Percentiles rank a stretch among this genome's conserved stretches.
Conservation (phyloP, 148 eudicot genomes). For the Camellia lanceoleosa region DNA sequence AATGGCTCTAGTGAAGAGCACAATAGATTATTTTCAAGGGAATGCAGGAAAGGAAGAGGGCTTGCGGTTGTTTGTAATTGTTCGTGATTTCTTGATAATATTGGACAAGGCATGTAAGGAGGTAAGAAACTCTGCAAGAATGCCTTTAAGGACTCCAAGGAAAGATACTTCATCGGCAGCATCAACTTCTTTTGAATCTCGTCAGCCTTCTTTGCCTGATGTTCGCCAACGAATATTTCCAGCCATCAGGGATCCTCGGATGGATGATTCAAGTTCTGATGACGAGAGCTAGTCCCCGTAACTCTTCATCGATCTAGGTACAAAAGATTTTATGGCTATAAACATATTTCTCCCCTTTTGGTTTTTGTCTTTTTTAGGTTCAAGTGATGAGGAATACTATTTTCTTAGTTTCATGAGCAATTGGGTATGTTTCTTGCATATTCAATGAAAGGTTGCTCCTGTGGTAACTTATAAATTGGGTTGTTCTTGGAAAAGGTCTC, state of each 20-base stretch:
- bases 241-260: constrained; percentile 39
- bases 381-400: not conserved
- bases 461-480: not conserved
- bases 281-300: constrained; percentile 29
- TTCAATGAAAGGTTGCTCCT: not conserved
- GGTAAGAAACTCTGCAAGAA: constrained; percentile 28
- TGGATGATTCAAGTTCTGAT: constrained; percentile 46
- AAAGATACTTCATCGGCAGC: constrained; percentile 28
- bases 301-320: constrained; percentile 6
- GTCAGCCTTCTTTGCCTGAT: constrained; percentile 25
- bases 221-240: constrained; percentile 48
- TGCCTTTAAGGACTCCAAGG: constrained; percentile 14
- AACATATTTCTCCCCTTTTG: not conserved
- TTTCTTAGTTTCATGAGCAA: not conserved
- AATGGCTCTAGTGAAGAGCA: constrained; percentile 60
- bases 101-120: constrained; percentile 69
- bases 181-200: constrained; percentile 29
- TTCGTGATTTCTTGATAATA: constrained; percentile 66
- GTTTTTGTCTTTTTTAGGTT: not conserved
- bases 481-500: not conserved
- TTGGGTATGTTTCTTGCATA: not conserved
- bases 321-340: not conserved
- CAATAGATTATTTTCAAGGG: constrained; percentile 85
- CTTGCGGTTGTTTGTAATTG: constrained; percentile 57
- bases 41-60: constrained; percentile 73